phyloP scores from a whole-genome alignment of 2,329 filamentous ascomycete species.

The Penicillium freii region DNA sequence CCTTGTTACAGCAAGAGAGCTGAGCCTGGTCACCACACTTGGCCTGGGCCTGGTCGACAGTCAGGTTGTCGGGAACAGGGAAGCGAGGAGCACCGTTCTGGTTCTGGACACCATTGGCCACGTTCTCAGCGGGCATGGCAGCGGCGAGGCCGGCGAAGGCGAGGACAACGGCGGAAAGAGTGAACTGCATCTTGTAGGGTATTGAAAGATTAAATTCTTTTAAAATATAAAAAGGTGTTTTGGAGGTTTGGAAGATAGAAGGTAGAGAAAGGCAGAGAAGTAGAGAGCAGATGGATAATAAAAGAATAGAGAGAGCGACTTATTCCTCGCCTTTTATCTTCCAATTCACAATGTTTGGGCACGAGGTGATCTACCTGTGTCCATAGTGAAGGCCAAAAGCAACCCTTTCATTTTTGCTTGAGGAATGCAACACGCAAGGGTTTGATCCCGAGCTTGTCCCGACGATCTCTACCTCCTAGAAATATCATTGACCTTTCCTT shows the following conservation, averaged over 20 bases:
- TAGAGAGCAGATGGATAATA: constrained; percentile 6
- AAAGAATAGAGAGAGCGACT: neutral
- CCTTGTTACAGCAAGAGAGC: constrained; percentile 42
- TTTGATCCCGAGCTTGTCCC: neutral
- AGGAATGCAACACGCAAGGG: constrained; percentile 24
- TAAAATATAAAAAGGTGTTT: constrained; percentile 6
- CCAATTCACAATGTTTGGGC: constrained; percentile 7
- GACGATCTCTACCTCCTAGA: neutral
- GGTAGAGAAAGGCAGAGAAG: constrained; percentile 8
- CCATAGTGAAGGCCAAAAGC: constrained; percentile 11
- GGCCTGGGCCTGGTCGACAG: constrained; percentile 36
- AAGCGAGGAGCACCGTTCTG: neutral
- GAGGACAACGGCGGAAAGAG: constrained; percentile 30
- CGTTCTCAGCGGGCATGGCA: constrained; percentile 24
- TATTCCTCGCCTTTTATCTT: constrained; percentile 23
- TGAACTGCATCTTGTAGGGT: constrained; percentile 39
- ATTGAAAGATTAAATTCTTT: constrained; percentile 21
- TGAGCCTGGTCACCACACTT: constrained; percentile 40
- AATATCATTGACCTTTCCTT: constrained; percentile 13
- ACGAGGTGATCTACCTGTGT: neutral
- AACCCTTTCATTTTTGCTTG: constrained; percentile 15
- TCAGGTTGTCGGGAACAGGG: constrained; percentile 28
- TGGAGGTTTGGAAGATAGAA: constrained; percentile 9
- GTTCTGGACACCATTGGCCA: constrained; percentile 11
- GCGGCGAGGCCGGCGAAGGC: constrained; percentile 33